Base-by-base conservation (phyloP, 345 rosid genomes). In the Citrus medica region DNA sequence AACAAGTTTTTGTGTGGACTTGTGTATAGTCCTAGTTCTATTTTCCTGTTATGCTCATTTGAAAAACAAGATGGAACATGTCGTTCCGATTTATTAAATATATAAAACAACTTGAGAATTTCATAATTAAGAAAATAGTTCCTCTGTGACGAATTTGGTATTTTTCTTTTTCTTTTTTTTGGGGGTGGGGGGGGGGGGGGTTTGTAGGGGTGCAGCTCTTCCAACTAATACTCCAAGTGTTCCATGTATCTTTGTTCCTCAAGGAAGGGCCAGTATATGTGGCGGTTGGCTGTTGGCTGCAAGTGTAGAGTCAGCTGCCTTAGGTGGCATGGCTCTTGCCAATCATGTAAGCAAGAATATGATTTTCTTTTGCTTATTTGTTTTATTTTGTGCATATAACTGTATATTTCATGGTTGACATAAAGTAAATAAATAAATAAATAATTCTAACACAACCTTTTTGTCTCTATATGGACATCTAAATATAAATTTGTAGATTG, bases 251-350 rank as follows among this genome's bases (percentile, higher is more conserved):
- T 93, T 93, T 65, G 96, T 92, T 84, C 93, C 97, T 42, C 87
- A 79, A 19, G 99, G 97, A 74, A 90, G 97, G 84, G 95, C 95
- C 71, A 97, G 99, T 48, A 89, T 95, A 65, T 95, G 99, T 28
- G 99, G 98, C 22, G 99, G 92, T 69, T 93, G 99, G 99, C 87
- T 93, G 67, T 79, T 91, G 35, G 98, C 97, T 67, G 89, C 98
- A 58, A 95, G 84, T 84, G 5, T 92, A 51, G 98, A 93, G 86
- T 93, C 93, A 1, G 99, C 99, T 66, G 97, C 98, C 64, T 70
- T 92, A 61, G 93, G 98, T 19, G 97, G 99, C 84, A 88, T 84
- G 81, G 87, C 99, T 59, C 87, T 95, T 16, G 98, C 87, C 38
- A 86, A 90, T 81, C 99, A 95, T 42, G 97, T 92, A 78, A 68